These are phyloP conservation scores for Pichia insulana DNA, from an alignment of 805 yeast genomes.

Conservation along the genomic window DNA sequence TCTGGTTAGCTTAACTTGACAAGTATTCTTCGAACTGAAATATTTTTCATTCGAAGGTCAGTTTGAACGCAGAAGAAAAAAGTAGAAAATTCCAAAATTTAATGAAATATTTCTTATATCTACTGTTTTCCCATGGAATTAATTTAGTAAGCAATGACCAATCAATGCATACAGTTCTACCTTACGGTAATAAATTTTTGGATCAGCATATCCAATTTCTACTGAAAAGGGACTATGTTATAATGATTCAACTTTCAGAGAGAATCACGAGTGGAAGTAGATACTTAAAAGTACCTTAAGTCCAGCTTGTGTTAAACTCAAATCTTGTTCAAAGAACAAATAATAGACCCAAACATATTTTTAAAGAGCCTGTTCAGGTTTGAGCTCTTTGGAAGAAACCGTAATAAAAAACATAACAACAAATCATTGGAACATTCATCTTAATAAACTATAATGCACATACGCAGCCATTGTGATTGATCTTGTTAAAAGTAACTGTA, in stretches of 20 bases:
- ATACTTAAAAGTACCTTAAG: too few species aligned
- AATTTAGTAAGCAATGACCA: slow-evolving; percentile 12
- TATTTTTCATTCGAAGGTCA: slow-evolving; percentile 23
- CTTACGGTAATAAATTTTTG: slow-evolving; percentile 9
- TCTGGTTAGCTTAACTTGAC: slow-evolving; percentile 10
- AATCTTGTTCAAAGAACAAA: slow-evolving; percentile 16
- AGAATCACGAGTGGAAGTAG: slow-evolving; percentile 24
- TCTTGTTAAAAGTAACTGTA: background rate
- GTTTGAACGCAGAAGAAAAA: slow-evolving; percentile 27
- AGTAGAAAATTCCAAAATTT: slow-evolving; percentile 14
- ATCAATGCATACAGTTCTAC: slow-evolving; percentile 4
- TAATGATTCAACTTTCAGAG: slow-evolving; percentile 21
- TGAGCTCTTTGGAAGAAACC: slow-evolving; percentile 8
- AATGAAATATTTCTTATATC: slow-evolving; percentile 9
- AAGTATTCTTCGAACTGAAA: slow-evolving; percentile 23
- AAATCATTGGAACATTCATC: background rate
- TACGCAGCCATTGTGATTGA: slow-evolving; percentile 22
- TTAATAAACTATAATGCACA: slow-evolving; percentile 5
- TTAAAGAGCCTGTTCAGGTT: slow-evolving; percentile 10
- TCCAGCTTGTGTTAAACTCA: slow-evolving; percentile 27
- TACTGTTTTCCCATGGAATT: slow-evolving; percentile 29
- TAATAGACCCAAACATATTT: slow-evolving; percentile 3
- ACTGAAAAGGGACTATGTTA: slow-evolving; percentile 19
- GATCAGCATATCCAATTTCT: slow-evolving; percentile 9
- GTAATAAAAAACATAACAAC: background rate